phyloP scores from a whole-genome alignment of 129 eudicot genomes.

The Arctium minus region DNA sequence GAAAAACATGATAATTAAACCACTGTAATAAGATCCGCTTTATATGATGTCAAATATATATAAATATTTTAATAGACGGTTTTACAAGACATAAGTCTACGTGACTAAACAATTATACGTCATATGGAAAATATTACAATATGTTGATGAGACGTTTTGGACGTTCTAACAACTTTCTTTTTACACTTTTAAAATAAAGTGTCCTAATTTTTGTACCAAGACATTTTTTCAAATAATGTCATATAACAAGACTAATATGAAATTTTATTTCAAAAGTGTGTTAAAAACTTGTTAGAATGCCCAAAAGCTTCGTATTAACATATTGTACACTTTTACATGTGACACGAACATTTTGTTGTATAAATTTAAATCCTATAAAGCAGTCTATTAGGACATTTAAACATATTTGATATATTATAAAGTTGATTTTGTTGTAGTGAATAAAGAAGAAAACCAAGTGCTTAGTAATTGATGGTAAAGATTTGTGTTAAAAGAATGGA shows the following conservation, averaged over 20 bases:
- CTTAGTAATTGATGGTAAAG: background rate
- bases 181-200: background rate
- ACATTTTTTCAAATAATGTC: too few relatives aligned
- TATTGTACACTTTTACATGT: background rate
- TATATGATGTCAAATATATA: background rate
- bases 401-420: background rate
- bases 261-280: too few relatives aligned
- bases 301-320: too few relatives aligned
- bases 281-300: too few relatives aligned
- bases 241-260: too few relatives aligned
- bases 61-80: background rate
- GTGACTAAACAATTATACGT: background rate
- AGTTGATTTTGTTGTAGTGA: background rate
- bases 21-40: background rate
- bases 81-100: background rate
- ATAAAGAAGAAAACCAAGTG: background rate
- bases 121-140: background rate
- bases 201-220: background rate
- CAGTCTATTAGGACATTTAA: background rate
- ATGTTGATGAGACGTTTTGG: background rate
- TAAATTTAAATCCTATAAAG: background rate
- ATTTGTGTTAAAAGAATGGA: background rate
- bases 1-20: background rate
- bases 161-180: background rate
- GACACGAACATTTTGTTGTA: too few relatives aligned